phyloP scores from a whole-genome alignment of 2,329 filamentous ascomycete species.

The Dactylellina drechsleri region DNA sequence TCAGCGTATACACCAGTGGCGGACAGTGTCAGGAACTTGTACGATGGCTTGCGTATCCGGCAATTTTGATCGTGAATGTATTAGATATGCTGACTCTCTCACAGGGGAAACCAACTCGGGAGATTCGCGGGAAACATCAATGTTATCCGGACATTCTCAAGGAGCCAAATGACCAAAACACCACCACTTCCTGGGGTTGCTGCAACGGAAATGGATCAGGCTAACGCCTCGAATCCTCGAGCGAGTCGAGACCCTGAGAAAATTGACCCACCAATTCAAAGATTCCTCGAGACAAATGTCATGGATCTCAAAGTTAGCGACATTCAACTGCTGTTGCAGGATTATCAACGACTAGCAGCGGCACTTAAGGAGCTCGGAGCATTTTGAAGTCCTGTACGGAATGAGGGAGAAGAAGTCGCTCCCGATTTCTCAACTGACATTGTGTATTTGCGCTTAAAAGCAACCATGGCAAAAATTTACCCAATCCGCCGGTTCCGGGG shows the following conservation, averaged over 20 bases:
- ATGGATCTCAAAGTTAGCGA: constrained; percentile 33
- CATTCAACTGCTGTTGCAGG: constrained; percentile 38
- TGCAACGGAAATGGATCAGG: background rate
- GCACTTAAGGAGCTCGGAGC: constrained; percentile 35
- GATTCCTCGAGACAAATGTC: constrained; percentile 27
- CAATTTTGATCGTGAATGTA: too few species aligned
- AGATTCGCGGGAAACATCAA: constrained; percentile 54
- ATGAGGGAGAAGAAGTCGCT: too few species aligned
- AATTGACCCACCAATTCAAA: constrained; percentile 31
- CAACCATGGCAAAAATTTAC: too few species aligned
- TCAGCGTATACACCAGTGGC: constrained; percentile 30
- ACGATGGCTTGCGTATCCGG: constrained; percentile 1
- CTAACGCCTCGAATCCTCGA: background rate
- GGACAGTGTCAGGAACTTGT: constrained; percentile 53
- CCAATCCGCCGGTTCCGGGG: too few species aligned
- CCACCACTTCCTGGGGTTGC: constrained; percentile 5
- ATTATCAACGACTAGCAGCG: constrained; percentile 36
- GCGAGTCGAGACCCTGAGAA: background rate
- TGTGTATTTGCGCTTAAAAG: too few species aligned
- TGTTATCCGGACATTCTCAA: constrained; percentile 50
- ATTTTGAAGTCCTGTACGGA: background rate
- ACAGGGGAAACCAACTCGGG: constrained; percentile 37
- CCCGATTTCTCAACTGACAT: too few species aligned
- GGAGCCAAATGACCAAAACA: constrained; percentile 30
- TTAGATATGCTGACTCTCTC: background rate